Evolutionary conservation across 495 filamentous ascomycete species (phyloP), one percentile per base, ranked within the genome.

Genomic region (Hypoxylon perforatum): DNA sequence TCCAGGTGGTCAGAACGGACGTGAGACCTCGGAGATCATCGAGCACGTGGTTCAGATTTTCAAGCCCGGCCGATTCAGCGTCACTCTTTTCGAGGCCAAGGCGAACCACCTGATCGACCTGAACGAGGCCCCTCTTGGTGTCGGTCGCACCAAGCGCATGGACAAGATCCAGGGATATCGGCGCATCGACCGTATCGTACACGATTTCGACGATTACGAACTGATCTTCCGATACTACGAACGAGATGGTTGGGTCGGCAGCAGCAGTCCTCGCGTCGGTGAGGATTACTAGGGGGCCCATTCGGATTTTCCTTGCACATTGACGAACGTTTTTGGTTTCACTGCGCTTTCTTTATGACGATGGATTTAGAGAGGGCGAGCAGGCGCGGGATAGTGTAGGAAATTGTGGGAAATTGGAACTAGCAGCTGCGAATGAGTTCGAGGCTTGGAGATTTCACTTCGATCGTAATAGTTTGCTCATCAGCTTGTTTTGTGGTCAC

Each of bases 141-240:
- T 65, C 0, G 61, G 69, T 28, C 85, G 87, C 58, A 86, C 82
- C 55, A 80, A 86, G 70, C 85, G 88, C 51, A 91, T 96, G 87
- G 95, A 98, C 69, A 80, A 81, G 46, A 90, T 99, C 54, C 83
- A 85, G 70, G 96, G 96, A 6, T 99, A 99, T 73, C 86, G 90
- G 36, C 86, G 96, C 21, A 87, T 97, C 42, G 96, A 99, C 73
- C 90, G 93, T 53, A 97, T 98, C 63, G 92, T 98, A 30, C 96
- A 99, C 73, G 95, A 98, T 70, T 86, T 99, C 64, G 94, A 99
- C 71, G 96, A 95, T 33, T 99, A 99, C 74, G 93, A 98, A 77
- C 84, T 98, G 30, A 90, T 99, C 48, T 99, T 99, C 80, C 87
- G 94, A 59, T 97, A 92, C 82, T 99, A 96, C 75, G 94, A 97